Evolutionary conservation across 1,284 basidiomycete species (phyloP).

Genomic region (Cryptococcus hybrid): DNA sequence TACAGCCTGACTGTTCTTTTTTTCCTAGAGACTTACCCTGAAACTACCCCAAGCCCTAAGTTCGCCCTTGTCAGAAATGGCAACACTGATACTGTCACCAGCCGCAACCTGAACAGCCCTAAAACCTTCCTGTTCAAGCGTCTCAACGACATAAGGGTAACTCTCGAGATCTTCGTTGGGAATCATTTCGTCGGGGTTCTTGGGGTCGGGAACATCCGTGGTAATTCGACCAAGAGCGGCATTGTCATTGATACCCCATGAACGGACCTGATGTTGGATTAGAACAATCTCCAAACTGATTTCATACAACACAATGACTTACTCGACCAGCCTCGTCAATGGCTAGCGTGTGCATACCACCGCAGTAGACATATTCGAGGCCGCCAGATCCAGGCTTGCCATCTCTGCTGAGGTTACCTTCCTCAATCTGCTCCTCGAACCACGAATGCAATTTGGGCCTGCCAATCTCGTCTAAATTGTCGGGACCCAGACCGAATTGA

Average conservation of each 20-base stretch:
- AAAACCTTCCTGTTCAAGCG: conserved; percentile 68
- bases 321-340: conserved; percentile 81
- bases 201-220: conserved; percentile 61
- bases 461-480: conserved; percentile 64
- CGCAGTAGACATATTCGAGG: conserved; percentile 70
- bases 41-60: conserved; percentile 90
- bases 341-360: conserved; percentile 81
- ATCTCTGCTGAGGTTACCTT: conserved; percentile 50
- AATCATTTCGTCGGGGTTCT: conserved; percentile 58
- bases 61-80: conserved; percentile 72
- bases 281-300: not conserved
- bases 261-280: conserved; percentile 61
- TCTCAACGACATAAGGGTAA: conserved; percentile 69
- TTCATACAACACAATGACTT: conserved; percentile 43
- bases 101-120: conserved; percentile 77
- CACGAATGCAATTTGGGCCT: conserved; percentile 64
- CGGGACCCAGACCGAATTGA: conserved; percentile 77
- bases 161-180: conserved; percentile 77
- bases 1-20: too few species aligned
- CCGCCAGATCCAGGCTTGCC: conserved; percentile 58
- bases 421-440: conserved; percentile 47
- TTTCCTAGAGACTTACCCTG: conserved; percentile 60
- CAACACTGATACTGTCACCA: conserved; percentile 81
- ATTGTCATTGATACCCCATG: conserved; percentile 89
- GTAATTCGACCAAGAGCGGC: conserved; percentile 85